A percentile compares a stretch with the other conserved stretches of the same genome.
These are phyloP conservation scores for Chenopodium formosanum DNA, from an alignment of 148 eudicot species.

Conservation along the genomic window DNA sequence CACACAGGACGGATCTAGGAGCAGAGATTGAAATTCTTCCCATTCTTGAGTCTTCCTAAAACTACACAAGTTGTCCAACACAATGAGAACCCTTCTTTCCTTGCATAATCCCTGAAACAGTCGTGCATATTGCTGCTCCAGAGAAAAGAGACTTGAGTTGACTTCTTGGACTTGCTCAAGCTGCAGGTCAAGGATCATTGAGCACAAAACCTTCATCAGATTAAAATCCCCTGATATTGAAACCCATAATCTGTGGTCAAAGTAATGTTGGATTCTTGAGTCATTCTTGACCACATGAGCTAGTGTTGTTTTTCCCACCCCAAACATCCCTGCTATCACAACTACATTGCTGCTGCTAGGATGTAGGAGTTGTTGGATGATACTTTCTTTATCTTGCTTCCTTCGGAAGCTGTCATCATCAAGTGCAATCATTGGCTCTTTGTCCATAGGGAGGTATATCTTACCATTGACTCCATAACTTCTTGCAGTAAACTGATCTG, in stretches of 20 bases:
- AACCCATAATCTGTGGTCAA: slow-evolving; percentile 19
- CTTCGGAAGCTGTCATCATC: slow-evolving; percentile 18
- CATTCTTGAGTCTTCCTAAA: neutral
- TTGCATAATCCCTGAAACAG: slow-evolving; percentile 2
- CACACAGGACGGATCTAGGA: neutral
- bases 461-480: neutral
- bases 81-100: slow-evolving; percentile 11
- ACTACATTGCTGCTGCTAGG: neutral
- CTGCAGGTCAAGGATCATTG: neutral
- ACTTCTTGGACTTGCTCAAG: neutral
- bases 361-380: neutral
- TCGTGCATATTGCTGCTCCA: neutral
- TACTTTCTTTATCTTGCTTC: slow-evolving; percentile 13
- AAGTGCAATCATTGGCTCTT: slow-evolving; percentile 1
- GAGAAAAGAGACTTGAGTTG: neutral
- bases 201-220: slow-evolving; percentile 5
- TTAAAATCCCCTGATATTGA: slow-evolving; percentile 14
- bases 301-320: slow-evolving; percentile 19
- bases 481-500: slow-evolving; percentile 1
- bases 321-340: slow-evolving; percentile 23
- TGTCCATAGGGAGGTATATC: neutral
- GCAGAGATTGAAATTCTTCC: slow-evolving; percentile 3
- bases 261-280: neutral
- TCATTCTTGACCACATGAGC: slow-evolving; percentile 6
- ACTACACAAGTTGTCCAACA: slow-evolving; percentile 21